Base-by-base conservation (phyloP, 2,329 filamentous ascomycete genomes). In the Aspergillus carbonarius region DNA sequence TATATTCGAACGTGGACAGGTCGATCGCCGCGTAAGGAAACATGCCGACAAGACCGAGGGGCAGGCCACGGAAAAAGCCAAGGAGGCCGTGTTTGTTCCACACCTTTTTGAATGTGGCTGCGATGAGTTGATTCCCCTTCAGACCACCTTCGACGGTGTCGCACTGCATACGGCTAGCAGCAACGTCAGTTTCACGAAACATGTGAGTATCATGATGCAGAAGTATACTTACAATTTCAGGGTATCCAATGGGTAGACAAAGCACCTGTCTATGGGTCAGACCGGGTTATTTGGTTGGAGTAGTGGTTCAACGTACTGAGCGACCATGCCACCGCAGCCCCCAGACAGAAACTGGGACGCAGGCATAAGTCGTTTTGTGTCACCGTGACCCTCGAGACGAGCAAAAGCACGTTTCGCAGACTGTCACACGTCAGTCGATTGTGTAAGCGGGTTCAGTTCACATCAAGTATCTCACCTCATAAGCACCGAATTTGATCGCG, bases 11-110 rank as follows among this genome's bases (percentile, higher is more conserved):
- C 0, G 92, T 96, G 64, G 91, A 92, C 70, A 99, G 88, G 72
- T 99, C 95, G 71, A 99, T 96, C 51, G 95, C 95, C 42, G 92
- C 93, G 74, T 98, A 99, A 0, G 95, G 95, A 69, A 99, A 99
- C 87, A 98, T 97, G 72, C 95, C 95, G 52, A 97, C 79, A 4
- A 99, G 83, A 15, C 95, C 95, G 85, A 98, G 95, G 0, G 92
- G 93, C 34, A 99, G 83, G 40, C 95, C 95, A 55, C 93, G 91
- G 75, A 98, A 99, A 63, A 92, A 93, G 6, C 90, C 83, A 32
- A 85, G 81, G 27, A 93, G 66, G 20, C 91, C 91, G 59, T 91
- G 90, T 59, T 87, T 85, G 40, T 82, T 83, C 81, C 88, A 92
- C 89, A 99, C 96, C 73, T 92, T 96, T 72, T 85, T 83, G 2